phyloP scores from a whole-genome alignment of 441 rosid genomes.

The Arabidopsis hybrid region DNA sequence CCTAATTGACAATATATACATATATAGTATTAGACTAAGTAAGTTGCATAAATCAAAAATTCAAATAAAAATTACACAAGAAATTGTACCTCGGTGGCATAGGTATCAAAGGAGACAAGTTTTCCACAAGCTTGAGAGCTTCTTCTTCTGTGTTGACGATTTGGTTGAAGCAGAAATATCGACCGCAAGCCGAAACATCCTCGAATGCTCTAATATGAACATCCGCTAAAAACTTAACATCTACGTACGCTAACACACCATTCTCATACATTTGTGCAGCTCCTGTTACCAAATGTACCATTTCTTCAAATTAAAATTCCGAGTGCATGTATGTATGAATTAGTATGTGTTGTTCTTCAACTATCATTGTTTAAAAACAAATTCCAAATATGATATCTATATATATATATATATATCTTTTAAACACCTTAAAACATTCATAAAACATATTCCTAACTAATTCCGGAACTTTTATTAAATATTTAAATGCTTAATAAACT shows the following conservation, averaged over 20 bases:
- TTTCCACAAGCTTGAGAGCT: conserved; percentile 62
- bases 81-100: conserved; percentile 61
- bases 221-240: conserved; percentile 65
- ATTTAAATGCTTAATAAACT: no score
- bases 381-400: neutral
- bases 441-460: neutral
- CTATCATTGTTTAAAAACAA: neutral
- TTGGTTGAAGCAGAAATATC: conserved; percentile 86
- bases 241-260: conserved; percentile 76
- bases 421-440: neutral
- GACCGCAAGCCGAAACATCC: conserved; percentile 70
- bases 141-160: conserved; percentile 70
- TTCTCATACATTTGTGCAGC: conserved; percentile 86
- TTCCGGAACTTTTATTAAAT: no score
- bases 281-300: conserved; percentile 50
- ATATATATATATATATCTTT: no score
- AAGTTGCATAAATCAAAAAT: neutral
- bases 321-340: neutral
- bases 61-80: no score
- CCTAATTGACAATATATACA: conserved; percentile 49
- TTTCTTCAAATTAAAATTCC: conserved; percentile 6
- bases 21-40: neutral
- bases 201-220: conserved; percentile 74
- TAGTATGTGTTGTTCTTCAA: neutral
- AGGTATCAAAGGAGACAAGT: conserved; percentile 71